Percentiles rank a stretch among this genome's conserved stretches.
Conservation (phyloP, 805 yeast species). For the Metschnikowia sp. region DNA sequence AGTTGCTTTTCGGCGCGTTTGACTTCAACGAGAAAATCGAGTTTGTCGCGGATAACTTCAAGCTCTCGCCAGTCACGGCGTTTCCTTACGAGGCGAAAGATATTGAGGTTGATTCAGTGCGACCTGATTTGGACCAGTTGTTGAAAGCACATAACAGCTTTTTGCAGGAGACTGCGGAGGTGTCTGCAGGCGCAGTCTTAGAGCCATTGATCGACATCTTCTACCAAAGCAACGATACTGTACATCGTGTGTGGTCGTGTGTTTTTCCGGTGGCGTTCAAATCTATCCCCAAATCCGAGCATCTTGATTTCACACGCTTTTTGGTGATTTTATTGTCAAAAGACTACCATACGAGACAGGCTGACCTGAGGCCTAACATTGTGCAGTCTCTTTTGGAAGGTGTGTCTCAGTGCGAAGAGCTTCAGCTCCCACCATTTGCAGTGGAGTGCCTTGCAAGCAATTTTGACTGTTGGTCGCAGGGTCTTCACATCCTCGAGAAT, state of each 20-base stretch:
- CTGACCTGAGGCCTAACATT: slow-evolving; percentile 81
- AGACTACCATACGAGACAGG: slow-evolving; percentile 91
- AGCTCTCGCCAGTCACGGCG: slow-evolving; percentile 50
- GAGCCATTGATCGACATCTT: slow-evolving; percentile 76
- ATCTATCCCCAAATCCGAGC: slow-evolving; percentile 74
- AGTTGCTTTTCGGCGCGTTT: slow-evolving; percentile 76
- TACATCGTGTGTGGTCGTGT: slow-evolving; percentile 78
- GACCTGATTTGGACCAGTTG: slow-evolving; percentile 20
- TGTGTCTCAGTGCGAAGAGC: slow-evolving; percentile 63
- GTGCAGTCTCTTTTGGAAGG: slow-evolving; percentile 82
- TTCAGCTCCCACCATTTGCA: slow-evolving; percentile 91
- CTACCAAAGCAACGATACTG: slow-evolving; percentile 74
- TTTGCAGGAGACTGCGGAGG: slow-evolving; percentile 26
- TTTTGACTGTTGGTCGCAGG: slow-evolving; percentile 88
- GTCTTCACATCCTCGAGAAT: slow-evolving; percentile 78
- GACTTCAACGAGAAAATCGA: slow-evolving; percentile 47
- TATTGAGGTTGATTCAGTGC: slow-evolving; percentile 23
- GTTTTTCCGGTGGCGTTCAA: slow-evolving; percentile 79
- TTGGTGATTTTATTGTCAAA: slow-evolving; percentile 77
- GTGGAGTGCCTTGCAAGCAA: slow-evolving; percentile 84
- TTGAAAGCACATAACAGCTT: slow-evolving; percentile 29
- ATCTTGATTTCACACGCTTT: slow-evolving; percentile 78
- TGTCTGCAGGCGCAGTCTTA: slow-evolving; percentile 58
- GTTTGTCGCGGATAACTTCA: slow-evolving; percentile 47
- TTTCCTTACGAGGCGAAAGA: slow-evolving; percentile 26